Conservation (phyloP, 2,329 filamentous ascomycete genomes). For the Gliomastix tumulicola region DNA sequence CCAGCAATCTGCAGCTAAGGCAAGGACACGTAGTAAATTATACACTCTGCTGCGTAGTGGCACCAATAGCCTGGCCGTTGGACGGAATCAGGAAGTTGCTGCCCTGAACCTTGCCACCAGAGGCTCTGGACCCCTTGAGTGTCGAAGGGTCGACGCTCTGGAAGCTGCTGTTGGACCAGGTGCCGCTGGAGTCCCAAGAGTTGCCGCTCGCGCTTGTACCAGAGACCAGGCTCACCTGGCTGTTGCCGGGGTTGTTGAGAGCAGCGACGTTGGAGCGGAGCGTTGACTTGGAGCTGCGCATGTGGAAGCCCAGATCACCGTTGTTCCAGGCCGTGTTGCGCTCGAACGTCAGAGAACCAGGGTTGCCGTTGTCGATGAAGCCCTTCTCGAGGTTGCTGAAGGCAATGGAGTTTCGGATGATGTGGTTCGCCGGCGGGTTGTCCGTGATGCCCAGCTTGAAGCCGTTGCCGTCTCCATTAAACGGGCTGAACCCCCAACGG, state of each 20-base stretch:
- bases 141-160: conserved; percentile 22
- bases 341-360: conserved; percentile 28
- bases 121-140: conserved; percentile 24
- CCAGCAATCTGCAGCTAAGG: too few relatives aligned
- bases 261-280: conserved; percentile 30
- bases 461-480: conserved; percentile 37
- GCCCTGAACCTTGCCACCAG: conserved; percentile 25
- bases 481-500: conserved; percentile 32
- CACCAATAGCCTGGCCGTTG: conserved; percentile 27
- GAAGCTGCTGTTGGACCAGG: conserved; percentile 31
- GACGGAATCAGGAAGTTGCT: conserved; percentile 31
- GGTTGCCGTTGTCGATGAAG: conserved; percentile 37
- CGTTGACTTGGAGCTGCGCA: conserved; percentile 24
- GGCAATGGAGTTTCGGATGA: conserved; percentile 32
- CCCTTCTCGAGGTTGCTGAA: conserved; percentile 33
- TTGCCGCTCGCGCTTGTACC: conserved; percentile 23
- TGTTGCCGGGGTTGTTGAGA: conserved; percentile 19
- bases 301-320: conserved; percentile 29
- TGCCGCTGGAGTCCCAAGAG: conserved; percentile 28
- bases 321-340: conserved; percentile 40
- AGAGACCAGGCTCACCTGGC: conserved; percentile 14
- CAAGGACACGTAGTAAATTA: too few relatives aligned
- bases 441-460: conserved; percentile 35
- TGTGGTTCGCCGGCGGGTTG: conserved; percentile 31
- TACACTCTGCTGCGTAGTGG: conserved; percentile 11